phyloP scores from a whole-genome alignment of 1,284 basidiomycete species.

The Cryptococcus amylolentus region DNA sequence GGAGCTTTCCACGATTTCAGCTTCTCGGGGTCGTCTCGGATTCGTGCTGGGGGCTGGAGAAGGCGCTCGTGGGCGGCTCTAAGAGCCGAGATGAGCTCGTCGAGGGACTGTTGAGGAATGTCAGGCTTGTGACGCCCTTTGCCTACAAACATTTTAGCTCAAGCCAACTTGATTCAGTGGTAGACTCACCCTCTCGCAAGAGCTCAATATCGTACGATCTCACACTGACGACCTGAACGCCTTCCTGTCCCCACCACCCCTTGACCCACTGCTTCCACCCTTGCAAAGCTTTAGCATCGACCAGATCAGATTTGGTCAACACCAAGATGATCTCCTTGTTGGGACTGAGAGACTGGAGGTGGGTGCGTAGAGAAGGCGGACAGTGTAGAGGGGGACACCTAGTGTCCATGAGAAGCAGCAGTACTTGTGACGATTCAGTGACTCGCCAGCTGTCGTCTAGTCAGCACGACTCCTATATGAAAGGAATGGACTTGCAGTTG shows the following conservation, averaged over 20 bases:
- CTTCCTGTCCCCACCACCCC: conserved; percentile 50
- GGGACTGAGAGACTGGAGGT: conserved; percentile 51
- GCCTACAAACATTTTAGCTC: conserved; percentile 6
- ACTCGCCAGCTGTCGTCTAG: conserved; percentile 68
- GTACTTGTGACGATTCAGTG: conserved; percentile 75
- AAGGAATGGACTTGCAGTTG: conserved; percentile 58
- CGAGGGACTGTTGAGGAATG: conserved; percentile 56
- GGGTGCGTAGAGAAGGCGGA: conserved; percentile 54
- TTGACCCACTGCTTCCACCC: conserved; percentile 69
- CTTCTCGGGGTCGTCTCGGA: conserved; percentile 57
- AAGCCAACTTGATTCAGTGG: neutral
- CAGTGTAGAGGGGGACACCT: conserved; percentile 69
- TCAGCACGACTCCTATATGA: neutral
- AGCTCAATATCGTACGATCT: conserved; percentile 65
- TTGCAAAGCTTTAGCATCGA: conserved; percentile 57
- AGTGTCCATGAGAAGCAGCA: conserved; percentile 79
- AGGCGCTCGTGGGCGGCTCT: conserved; percentile 65
- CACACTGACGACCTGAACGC: conserved; percentile 61
- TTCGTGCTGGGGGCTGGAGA: conserved; percentile 62
- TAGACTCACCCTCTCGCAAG: conserved; percentile 11
- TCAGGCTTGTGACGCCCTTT: conserved; percentile 57
- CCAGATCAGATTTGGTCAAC: conserved; percentile 78
- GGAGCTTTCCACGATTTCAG: conserved; percentile 64
- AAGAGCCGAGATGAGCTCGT: conserved; percentile 64
- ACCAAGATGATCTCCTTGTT: conserved; percentile 67